Percentiles rank a stretch among this genome's conserved stretches.
phyloP scores from a whole-genome alignment of 2,329 filamentous ascomycete genomes.

The Chalaropsis ovoidea region DNA sequence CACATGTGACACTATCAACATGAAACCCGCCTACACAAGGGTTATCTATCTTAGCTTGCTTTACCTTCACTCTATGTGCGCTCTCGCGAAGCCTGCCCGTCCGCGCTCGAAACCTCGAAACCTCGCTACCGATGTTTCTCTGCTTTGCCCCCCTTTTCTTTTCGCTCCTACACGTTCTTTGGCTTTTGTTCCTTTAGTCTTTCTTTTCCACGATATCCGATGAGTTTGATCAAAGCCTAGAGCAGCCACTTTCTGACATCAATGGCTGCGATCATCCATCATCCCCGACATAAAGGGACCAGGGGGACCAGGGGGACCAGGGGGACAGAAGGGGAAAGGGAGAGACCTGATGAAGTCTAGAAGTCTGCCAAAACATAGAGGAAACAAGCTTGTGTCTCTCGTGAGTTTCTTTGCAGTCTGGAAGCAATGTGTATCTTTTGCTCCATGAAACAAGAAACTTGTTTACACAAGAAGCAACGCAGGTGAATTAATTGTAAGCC shows the following conservation, averaged over 20 bases:
- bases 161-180: not conserved
- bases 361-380: not conserved
- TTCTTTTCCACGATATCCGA: not conserved
- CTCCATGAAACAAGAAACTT: not conserved
- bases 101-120: not conserved
- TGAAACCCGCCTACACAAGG: constrained; percentile 9
- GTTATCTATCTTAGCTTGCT: not conserved
- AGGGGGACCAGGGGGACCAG: not conserved
- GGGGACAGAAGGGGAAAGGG: not conserved
- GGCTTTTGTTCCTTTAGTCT: not conserved
- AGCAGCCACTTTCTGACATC: not conserved
- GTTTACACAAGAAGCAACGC: not conserved
- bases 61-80: not conserved
- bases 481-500: not conserved
- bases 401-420: not conserved
- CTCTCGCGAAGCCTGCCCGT: not conserved
- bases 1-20: not conserved
- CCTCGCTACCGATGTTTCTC: not conserved
- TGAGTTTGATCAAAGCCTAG: not conserved
- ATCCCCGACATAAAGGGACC: not conserved
- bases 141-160: not conserved
- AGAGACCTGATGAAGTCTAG: not conserved
- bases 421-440: not conserved
- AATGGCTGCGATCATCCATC: not conserved
- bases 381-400: constrained; percentile 1